Conservation (phyloP, 768 basidiomycete species). For the Collybia sordida region DNA sequence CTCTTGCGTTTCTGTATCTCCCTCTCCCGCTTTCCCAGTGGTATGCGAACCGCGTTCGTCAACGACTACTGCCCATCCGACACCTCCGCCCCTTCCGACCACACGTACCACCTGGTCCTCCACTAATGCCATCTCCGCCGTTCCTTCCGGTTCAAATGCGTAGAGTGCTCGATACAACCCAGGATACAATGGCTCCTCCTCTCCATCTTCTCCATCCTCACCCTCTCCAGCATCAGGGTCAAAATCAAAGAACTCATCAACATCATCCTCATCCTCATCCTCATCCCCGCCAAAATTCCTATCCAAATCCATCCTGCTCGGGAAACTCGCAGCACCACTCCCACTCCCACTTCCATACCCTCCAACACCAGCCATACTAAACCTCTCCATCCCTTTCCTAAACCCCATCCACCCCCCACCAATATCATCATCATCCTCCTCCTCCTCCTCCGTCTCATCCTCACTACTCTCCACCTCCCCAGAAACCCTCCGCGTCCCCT, state of each 20-base stretch:
- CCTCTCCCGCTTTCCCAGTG: conserved; percentile 8
- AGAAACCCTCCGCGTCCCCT: conserved; percentile 7
- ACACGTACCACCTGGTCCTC: conserved; percentile 78
- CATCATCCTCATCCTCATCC: conserved; percentile 28
- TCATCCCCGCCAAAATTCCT: conserved; percentile 43
- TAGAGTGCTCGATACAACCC: conserved; percentile 80
- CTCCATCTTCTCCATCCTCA: conserved; percentile 24
- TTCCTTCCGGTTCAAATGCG: conserved; percentile 76
- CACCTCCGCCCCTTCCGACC: conserved; percentile 72
- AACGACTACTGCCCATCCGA: conserved; percentile 78
- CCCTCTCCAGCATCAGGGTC: conserved; percentile 14
- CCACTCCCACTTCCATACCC: conserved; percentile 13
- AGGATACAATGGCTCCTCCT: conserved; percentile 51
- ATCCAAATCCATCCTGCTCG: conserved; percentile 44
- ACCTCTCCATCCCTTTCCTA: conserved; percentile 23
- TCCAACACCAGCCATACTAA: conserved; percentile 14
- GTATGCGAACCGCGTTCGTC: conserved; percentile 6
- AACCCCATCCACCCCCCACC: conserved; percentile 26
- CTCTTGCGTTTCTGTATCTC: conserved; percentile 8
- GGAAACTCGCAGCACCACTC: conserved; percentile 26
- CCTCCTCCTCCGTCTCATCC: conserved; percentile 12
- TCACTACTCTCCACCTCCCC: conserved; percentile 14
- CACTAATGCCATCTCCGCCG: conserved; percentile 77
- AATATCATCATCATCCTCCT: conserved; percentile 14
- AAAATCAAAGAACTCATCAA: conserved; percentile 16